Evolutionary conservation across 116 monocot genomes (phyloP), one percentile per base, ranked within the genome.

Genomic region (Trichopus zeylanicus): DNA sequence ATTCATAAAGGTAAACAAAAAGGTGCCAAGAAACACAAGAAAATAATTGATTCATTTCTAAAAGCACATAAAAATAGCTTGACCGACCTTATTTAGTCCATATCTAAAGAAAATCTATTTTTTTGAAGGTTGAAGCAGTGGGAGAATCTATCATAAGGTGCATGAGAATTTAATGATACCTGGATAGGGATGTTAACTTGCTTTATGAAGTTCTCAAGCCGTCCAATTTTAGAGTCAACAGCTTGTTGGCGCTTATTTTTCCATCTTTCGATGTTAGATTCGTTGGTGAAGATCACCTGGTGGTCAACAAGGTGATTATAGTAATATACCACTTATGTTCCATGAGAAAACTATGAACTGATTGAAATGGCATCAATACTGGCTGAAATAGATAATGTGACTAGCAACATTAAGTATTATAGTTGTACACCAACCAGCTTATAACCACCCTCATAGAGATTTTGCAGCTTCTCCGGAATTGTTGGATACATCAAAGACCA

Each of bases 221-320:
- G 68, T 51, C 97, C 91, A 59, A 91, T 69, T 85, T 98, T 98
- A 26, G 87, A 98, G 70, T 98, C 87, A 48, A 98, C 67, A 61
- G 91, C 97, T 62, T 70, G 63, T 67, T 91, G 97, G 54, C 97
- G 76, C 64, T 91, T 98, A 46, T 84, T 85, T 60, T 91, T 98
- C 97, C 97, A 98, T 11, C 91, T 78, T 48, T 98, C 97, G 53
- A 98, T 98, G 64, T 98, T 98, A 38, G 88, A 74, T 66, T 98
- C 97, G 73, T 91, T 98, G 51, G 91, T 98, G 65, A 98, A 98
- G 19, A 98, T 87, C 35, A 98, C 91, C 91, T 98, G 48, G 59
- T 57, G 56, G 34, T 49, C 18, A 60, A 60, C 19, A 46, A 52
- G 46, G 34, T 13, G 27, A 31, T 22, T n/a, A 31, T 12, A 42